phyloP scores from a whole-genome alignment of 345 rosid species.

The Firmiana major region DNA sequence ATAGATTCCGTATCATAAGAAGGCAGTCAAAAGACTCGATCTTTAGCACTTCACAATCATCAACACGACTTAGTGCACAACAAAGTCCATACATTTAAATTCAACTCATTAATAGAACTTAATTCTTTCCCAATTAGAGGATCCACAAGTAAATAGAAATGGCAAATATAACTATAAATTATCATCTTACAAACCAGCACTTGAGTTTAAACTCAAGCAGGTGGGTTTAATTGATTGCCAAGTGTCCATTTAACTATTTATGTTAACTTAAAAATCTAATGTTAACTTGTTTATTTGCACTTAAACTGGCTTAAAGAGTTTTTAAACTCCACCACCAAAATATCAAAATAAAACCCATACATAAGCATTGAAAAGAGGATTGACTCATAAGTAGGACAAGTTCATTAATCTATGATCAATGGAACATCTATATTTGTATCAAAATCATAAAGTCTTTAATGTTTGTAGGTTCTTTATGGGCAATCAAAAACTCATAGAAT shows the following conservation, averaged over 20 bases:
- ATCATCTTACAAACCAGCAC: background rate
- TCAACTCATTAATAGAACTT: background rate
- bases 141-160: background rate
- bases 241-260: background rate
- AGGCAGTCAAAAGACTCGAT: background rate
- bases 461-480: conserved; percentile 56
- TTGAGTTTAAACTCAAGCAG: background rate
- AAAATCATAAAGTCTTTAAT: background rate
- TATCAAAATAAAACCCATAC: background rate
- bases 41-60: background rate
- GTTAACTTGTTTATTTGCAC: background rate
- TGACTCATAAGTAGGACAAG: background rate
- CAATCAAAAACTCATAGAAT: conserved; percentile 28
- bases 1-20: background rate
- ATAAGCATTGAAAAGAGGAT: background rate
- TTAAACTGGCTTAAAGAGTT: background rate
- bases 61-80: background rate
- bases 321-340: background rate
- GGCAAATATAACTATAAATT: background rate
- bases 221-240: background rate
- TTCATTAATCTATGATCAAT: background rate
- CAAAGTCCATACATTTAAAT: background rate
- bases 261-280: background rate
- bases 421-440: background rate
- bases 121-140: background rate